These are phyloP conservation scores for Knoxia roxburghii DNA, from an alignment of 257 asterid species.

Conservation along the genomic window DNA sequence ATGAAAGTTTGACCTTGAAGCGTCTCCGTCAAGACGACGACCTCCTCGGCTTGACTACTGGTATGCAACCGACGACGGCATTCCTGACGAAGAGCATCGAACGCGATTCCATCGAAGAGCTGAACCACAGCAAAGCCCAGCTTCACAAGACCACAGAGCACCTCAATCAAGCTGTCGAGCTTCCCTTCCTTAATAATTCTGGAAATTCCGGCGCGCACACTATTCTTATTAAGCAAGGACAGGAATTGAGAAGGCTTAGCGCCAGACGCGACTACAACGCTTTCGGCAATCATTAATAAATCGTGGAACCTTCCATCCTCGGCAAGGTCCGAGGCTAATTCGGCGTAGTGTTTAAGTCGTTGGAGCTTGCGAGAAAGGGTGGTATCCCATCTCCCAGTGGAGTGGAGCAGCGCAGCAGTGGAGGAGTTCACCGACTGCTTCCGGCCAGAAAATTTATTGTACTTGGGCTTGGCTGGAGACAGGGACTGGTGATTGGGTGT, in stretches of 20 bases:
- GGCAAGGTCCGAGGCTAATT: conserved; percentile 68
- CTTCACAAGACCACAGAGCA: conserved; percentile 37
- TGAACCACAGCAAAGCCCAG: conserved; percentile 48
- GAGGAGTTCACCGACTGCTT: conserved; percentile 13
- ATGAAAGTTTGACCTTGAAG: conserved; percentile 48
- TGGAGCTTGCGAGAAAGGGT: conserved; percentile 11
- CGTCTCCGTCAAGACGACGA: conserved; percentile 49
- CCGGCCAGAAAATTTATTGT: conserved; percentile 21
- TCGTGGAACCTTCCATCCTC: conserved; percentile 68
- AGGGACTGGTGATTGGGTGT: conserved; percentile 25
- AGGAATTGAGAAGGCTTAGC: conserved; percentile 38
- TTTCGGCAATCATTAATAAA: conserved; percentile 62
- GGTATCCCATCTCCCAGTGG: conserved; percentile 35
- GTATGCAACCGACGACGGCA: conserved; percentile 44
- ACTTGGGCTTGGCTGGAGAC: conserved; percentile 30
- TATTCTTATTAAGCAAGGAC: conserved; percentile 33
- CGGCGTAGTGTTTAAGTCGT: conserved; percentile 51
- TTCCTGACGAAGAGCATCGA: conserved; percentile 44
- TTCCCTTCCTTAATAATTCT: conserved; percentile 42
- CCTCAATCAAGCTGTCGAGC: conserved; percentile 26
- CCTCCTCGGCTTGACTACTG: conserved; percentile 42
- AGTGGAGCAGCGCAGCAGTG: conserved; percentile 39
- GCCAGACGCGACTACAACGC: conserved; percentile 54
- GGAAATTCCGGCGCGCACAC: conserved; percentile 49
- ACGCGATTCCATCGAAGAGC: conserved; percentile 46